A percentile compares a stretch with the other conserved stretches of the same genome.
Evolutionary conservation across 1,284 basidiomycete species (phyloP).

Genomic region (Ustilago loliicola): DNA sequence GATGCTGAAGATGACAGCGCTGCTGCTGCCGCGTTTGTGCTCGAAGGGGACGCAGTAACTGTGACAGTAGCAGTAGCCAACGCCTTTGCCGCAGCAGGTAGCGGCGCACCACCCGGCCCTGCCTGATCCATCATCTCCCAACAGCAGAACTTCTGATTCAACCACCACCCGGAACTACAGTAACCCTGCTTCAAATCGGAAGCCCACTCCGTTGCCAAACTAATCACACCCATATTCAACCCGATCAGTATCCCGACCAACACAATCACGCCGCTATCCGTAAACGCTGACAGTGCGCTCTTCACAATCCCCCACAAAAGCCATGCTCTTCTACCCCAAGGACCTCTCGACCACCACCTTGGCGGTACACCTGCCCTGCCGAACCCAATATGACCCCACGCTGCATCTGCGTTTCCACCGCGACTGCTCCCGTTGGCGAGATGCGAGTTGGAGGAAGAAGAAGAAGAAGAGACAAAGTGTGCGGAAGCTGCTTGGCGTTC

Average conservation of each 20-base stretch:
- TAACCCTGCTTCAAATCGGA: slow-evolving; percentile 98
- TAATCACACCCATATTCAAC: slow-evolving; percentile 91
- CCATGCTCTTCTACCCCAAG: slow-evolving; percentile 53
- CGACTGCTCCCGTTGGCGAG: slow-evolving; percentile 47
- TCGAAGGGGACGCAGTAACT: slow-evolving; percentile 21
- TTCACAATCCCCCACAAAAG: slow-evolving; percentile 52
- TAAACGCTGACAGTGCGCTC: slow-evolving; percentile 53
- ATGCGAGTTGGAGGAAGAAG: slow-evolving; percentile 47
- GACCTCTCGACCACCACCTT: slow-evolving; percentile 51
- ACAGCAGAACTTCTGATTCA: slow-evolving; percentile 97
- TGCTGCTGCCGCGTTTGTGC: slow-evolving; percentile 8
- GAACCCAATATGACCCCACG: slow-evolving; percentile 44
- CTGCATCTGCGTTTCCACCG: slow-evolving; percentile 32
- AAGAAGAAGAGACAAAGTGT: slow-evolving; percentile 49
- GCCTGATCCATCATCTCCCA: slow-evolving; percentile 77
- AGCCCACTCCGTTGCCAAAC: slow-evolving; percentile 97
- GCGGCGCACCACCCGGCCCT: slow-evolving; percentile 60
- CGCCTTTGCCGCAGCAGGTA: slow-evolving; percentile 48
- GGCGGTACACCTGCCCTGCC: slow-evolving; percentile 46
- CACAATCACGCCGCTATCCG: slow-evolving; percentile 66
- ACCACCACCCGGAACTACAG: slow-evolving; percentile 97
- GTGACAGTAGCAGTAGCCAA: slow-evolving; percentile 43
- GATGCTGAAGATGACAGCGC: slow-evolving; percentile 9
- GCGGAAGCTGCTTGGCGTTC: slow-evolving; percentile 49
- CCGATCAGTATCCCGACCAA: slow-evolving; percentile 85